phyloP scores from a whole-genome alignment of 441 rosid species.

The Erodium moschatum region DNA sequence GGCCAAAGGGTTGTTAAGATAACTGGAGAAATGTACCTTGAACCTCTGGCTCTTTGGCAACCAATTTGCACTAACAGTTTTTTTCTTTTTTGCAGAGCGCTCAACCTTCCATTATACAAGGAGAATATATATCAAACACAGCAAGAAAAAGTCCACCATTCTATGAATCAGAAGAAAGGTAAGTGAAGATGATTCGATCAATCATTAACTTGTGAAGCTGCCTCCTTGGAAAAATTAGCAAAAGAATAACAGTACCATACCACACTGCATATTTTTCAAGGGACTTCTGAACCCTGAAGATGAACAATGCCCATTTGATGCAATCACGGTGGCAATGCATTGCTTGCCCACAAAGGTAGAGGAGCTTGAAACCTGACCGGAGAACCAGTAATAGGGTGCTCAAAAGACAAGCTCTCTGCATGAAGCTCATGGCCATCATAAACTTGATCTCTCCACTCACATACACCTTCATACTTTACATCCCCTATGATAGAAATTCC shows the following conservation, averaged over 20 bases:
- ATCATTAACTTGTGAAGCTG: neutral
- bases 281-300: neutral
- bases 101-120: neutral
- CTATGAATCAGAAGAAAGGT: neutral
- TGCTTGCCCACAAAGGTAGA: constrained; percentile 52
- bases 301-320: constrained; percentile 6
- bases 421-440: constrained; percentile 67
- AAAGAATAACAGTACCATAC: neutral
- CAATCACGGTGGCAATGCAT: constrained; percentile 21
- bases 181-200: neutral
- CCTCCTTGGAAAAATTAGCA: neutral
- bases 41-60: constrained; percentile 1
- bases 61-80: neutral
- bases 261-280: neutral
- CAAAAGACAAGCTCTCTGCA: constrained; percentile 69
- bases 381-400: constrained; percentile 54
- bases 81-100: neutral
- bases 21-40: neutral
- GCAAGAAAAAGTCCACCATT: neutral
- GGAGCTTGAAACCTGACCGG: constrained; percentile 44
- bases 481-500: constrained; percentile 80
- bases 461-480: constrained; percentile 75
- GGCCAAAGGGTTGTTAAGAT: neutral
- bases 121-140: neutral
- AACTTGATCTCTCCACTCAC: constrained; percentile 52